These are phyloP conservation scores for Podospora comata DNA, from an alignment of 495 filamentous ascomycete genomes.

Conservation along the genomic window DNA sequence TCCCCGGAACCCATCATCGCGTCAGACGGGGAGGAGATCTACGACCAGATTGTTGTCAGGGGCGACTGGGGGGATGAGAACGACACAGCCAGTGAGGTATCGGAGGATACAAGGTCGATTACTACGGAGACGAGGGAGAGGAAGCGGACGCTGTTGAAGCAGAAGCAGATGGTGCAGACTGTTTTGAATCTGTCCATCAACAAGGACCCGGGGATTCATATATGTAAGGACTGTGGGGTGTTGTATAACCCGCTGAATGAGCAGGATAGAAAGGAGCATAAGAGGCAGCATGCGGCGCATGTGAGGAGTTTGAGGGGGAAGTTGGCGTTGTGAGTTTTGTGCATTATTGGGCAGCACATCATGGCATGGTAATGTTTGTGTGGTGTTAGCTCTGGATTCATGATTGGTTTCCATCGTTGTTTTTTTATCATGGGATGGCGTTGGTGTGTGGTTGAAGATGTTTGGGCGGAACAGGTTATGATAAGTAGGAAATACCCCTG, in stretches of 20 bases:
- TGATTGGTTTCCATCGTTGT: neutral
- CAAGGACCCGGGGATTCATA: constrained; percentile 38
- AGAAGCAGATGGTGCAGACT: constrained; percentile 39
- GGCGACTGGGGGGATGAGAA: neutral
- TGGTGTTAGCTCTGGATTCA: neutral
- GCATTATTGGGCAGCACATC: neutral
- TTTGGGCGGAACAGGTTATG: constrained; percentile 1
- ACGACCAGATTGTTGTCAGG: neutral
- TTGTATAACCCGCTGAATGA: constrained; percentile 48
- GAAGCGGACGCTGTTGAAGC: constrained; percentile 12
- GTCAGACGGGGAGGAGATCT: neutral
- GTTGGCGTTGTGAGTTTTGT: neutral
- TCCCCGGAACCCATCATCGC: neutral
- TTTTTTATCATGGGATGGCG: neutral
- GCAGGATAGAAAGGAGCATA: constrained; percentile 45
- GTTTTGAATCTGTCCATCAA: constrained; percentile 41
- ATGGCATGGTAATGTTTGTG: neutral
- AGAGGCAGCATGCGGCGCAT: constrained; percentile 35
- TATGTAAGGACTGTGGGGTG: constrained; percentile 46
- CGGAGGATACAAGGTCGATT: neutral
- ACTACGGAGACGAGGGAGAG: constrained; percentile 9
- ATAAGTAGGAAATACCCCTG: constrained; percentile 6
- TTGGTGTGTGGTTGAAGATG: neutral
- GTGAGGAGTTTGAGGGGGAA: constrained; percentile 9
- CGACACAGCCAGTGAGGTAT: neutral